Base-by-base conservation (phyloP, 106 monocot species). In the Allium fistulosum region DNA sequence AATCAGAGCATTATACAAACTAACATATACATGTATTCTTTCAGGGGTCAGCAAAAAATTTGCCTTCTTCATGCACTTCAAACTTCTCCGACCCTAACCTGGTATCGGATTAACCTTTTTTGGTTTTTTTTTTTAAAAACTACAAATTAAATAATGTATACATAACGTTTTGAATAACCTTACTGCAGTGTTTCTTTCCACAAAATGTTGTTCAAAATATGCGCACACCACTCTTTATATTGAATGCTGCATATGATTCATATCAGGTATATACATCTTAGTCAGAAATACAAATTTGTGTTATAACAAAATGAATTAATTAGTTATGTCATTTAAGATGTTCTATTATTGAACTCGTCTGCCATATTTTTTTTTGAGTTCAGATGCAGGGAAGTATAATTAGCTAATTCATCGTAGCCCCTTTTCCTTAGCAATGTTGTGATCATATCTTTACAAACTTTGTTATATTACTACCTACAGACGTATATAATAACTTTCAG, bases 211-310 rank as follows among this genome's bases (percentile, higher is more conserved):
- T 75, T 48, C 81, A 58, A 48, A 68, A 75, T 15, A 83, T 93
- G 77, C 72, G 69, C 53, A 86, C 93, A 6, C 93, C 93, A 55
- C 83, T 93, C 60, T 93, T 89, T 61, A 65, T 93, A 59, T 66
- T 89, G 59, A 93, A 93, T 70, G 76, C 93, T 57, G 93, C 93
- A n/a, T 93, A 93, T 73, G 93, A 93, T 82, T 75, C 88, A 67
- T 93, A 86, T 81, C 93, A 93, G 93, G 89, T 93, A 48, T 51
- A 62, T 50, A 8, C 57, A 53, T 10, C 50, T 51, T 50, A 48
- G 49, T 3, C 1, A 10, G 60, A 22, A 22, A 22, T 22, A 22
- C 22, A 1, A 16, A 18, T 70, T 63, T 57, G 26, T 10, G 15
- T 26, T 4, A 11, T 11, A 50, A 48, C 37, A 37, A 37, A 37